Base-by-base conservation (phyloP, 768 basidiomycete species). In the Mycena crocata region DNA sequence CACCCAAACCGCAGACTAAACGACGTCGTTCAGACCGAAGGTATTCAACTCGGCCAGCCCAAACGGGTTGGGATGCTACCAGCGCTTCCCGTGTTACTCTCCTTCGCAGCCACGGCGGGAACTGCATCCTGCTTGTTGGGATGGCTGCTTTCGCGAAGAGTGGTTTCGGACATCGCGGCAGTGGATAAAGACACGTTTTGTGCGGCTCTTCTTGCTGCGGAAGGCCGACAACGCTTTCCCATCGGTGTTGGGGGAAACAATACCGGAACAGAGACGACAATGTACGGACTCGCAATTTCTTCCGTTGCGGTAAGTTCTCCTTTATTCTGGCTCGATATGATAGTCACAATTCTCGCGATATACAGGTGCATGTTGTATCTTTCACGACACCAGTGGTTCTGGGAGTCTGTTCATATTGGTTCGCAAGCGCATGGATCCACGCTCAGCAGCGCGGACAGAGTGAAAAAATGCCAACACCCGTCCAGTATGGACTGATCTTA, bases 221-320 rank as follows among this genome's bases (percentile, higher is more conserved):
- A 63, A 15, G 17, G 44, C 26, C 44, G 5, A 2, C 44, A 12
- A 13, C 37, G 40, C 31, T 21, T 61, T 62, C 50, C 26, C 39
- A n/a, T 5, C 50, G 39, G 60, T 24, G 51, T 40, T 15, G 58
- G 28, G 35, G 24, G 48, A 21, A 23, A 31, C 5, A 21, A 54
- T 34, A 42, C 32, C n/a, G 32, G 60, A 10, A 14, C 6, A 1
- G 51, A 2, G 21, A 63, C 62, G 5, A 57, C 51, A 7, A 48
- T 63, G 62, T 63, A 56, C 26, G 62, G 62, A 21, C 62, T 63
- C 15, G 62, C 62, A 1, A 23, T 63, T 2, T 63, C 62, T 6
- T 56, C 54, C 32, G 5, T 63, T 15, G 54, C 17, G 54, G 62
- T 63, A 23, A 26, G 62, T 57, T 34, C 23, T 26, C 31, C 17